Conservation (phyloP, 345 rosid species). For the Aquilaria malaccensis region DNA sequence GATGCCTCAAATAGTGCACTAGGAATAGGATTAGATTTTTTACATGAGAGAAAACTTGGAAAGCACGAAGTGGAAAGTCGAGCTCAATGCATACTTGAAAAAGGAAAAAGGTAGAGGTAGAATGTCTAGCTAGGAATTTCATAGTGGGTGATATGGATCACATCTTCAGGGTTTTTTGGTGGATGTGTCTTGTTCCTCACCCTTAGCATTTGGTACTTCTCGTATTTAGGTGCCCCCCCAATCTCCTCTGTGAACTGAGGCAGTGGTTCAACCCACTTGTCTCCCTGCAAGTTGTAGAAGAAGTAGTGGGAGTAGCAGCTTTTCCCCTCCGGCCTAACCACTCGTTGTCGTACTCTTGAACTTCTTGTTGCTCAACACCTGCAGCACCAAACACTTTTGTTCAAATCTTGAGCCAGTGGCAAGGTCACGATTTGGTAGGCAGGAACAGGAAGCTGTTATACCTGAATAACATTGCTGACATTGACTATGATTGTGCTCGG, state of each 20-base stretch:
- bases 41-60: too few relatives aligned
- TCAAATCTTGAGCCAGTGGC: not conserved
- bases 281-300: constrained; percentile 43
- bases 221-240: constrained; percentile 32
- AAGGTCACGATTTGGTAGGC: too few relatives aligned
- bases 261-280: constrained; percentile 50
- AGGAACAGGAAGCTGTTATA: not conserved
- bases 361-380: constrained; percentile 53
- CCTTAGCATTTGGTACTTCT: constrained; percentile 34
- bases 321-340: constrained; percentile 32
- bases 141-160: constrained; percentile 41
- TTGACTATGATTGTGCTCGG: constrained; percentile 30
- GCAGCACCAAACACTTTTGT: not conserved
- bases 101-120: not conserved
- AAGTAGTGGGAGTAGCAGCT: constrained; percentile 39
- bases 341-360: constrained; percentile 50
- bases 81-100: not conserved
- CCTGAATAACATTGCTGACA: constrained; percentile 47
- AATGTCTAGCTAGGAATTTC: constrained; percentile 8
- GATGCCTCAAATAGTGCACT: too few relatives aligned
- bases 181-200: constrained; percentile 47
- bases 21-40: too few relatives aligned
- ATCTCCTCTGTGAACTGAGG: constrained; percentile 34
- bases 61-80: too few relatives aligned
- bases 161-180: constrained; percentile 37